Conservation (phyloP, 2,329 filamentous ascomycete genomes). For the Beauveria medogensis region DNA sequence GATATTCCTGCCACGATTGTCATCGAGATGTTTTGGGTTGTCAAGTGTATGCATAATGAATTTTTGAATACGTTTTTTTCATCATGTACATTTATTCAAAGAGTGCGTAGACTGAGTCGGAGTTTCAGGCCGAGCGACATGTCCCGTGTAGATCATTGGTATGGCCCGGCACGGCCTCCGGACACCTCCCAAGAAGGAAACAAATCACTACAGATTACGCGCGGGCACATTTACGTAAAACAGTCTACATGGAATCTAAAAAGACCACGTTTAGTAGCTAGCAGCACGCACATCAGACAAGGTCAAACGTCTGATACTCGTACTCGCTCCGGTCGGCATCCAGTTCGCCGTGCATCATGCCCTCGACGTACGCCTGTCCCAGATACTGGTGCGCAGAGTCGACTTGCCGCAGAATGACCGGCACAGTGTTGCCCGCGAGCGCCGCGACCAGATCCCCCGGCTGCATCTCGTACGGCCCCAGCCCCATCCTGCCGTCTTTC, state of each 20-base stretch:
- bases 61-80: not conserved
- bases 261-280: not conserved
- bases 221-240: not conserved
- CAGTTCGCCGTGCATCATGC: conserved; percentile 3
- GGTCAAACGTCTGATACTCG: not conserved
- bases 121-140: not conserved
- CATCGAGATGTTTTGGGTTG: not conserved
- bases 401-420: not conserved
- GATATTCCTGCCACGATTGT: not conserved
- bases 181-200: too few relatives aligned
- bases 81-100: too few relatives aligned
- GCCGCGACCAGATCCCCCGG: not conserved
- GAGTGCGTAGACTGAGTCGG: not conserved
- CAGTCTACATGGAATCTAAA: not conserved
- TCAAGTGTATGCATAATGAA: not conserved
- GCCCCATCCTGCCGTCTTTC: not conserved
- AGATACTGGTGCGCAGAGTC: not conserved
- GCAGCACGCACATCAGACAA: not conserved
- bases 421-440: not conserved
- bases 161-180: too few relatives aligned
- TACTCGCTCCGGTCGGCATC: not conserved
- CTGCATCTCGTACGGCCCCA: not conserved
- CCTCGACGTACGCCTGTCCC: not conserved
- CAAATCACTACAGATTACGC: too few relatives aligned
- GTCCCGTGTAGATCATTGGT: not conserved